Percentiles rank a stretch among this genome's conserved stretches.
Conservation (phyloP, 1,139 yeast species). For the Yamadazyma atmosphaerica region DNA sequence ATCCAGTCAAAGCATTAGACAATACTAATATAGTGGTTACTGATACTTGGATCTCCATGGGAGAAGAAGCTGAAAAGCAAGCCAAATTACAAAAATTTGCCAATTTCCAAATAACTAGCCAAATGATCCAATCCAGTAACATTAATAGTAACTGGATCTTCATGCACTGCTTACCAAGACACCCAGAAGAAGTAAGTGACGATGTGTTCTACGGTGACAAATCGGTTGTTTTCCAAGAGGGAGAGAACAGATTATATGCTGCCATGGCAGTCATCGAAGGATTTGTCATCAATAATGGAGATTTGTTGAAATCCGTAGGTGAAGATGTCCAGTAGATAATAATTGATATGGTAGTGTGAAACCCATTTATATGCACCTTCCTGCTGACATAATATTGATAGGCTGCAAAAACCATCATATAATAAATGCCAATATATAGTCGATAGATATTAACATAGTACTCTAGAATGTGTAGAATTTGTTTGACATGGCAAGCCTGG, state of each 20-base stretch:
- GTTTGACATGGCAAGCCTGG: not conserved
- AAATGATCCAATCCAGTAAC: conserved; percentile 54
- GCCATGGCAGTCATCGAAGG: conserved; percentile 93
- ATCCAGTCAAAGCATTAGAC: conserved; percentile 70
- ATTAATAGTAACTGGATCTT: conserved; percentile 78
- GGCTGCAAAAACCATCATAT: not conserved
- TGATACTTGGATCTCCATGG: conserved; percentile 99
- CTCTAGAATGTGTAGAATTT: not conserved
- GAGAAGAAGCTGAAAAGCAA: conserved; percentile 80
- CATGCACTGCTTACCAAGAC: conserved; percentile 98
- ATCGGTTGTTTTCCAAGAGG: conserved; percentile 90
- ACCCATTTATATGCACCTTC: not conserved
- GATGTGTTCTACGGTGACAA: conserved; percentile 84
- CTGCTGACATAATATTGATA: not conserved
- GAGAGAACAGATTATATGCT: conserved; percentile 93
- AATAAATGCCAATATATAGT: too few relatives aligned
- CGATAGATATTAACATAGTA: too few relatives aligned
- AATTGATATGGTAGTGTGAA: too few relatives aligned
- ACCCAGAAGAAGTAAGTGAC: conserved; percentile 89
- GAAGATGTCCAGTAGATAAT: conserved; percentile 5
- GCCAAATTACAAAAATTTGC: conserved; percentile 75
- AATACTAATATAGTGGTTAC: conserved; percentile 84
- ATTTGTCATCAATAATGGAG: conserved; percentile 82
- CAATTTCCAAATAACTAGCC: conserved; percentile 80
- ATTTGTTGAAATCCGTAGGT: conserved; percentile 29